phyloP scores from a whole-genome alignment of 345 rosid genomes.

The Conringia planisiliqua region DNA sequence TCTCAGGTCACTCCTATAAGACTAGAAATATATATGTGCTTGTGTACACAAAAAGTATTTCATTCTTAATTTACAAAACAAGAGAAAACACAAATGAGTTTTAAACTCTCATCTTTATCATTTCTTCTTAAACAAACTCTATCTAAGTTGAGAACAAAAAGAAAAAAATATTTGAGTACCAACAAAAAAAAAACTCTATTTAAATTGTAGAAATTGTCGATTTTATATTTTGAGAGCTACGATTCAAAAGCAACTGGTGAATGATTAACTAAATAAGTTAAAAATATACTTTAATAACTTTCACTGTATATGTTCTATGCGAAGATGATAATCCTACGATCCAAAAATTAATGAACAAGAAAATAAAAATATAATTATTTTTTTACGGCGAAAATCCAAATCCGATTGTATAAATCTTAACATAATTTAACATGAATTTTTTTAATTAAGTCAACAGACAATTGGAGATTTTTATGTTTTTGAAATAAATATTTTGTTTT shows the following conservation, averaged over 20 bases:
- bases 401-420: background rate
- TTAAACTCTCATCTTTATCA: background rate
- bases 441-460: background rate
- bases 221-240: background rate
- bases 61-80: background rate
- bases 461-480: background rate
- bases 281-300: background rate
- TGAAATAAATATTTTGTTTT: background rate
- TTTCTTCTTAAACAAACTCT: background rate
- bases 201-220: background rate
- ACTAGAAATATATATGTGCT: background rate
- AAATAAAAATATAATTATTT: too few relatives aligned
- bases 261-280: background rate
- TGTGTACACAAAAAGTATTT: background rate
- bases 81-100: background rate
- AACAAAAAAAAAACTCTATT: background rate
- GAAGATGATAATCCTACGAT: background rate
- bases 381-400: background rate
- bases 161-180: too few relatives aligned
- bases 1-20: background rate
- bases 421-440: background rate
- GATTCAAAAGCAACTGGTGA: background rate
- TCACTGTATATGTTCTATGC: background rate
- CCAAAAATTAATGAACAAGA: background rate
- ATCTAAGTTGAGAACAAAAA: background rate